Base-by-base conservation (phyloP, 345 rosid genomes). In the Isatis tinctoria region DNA sequence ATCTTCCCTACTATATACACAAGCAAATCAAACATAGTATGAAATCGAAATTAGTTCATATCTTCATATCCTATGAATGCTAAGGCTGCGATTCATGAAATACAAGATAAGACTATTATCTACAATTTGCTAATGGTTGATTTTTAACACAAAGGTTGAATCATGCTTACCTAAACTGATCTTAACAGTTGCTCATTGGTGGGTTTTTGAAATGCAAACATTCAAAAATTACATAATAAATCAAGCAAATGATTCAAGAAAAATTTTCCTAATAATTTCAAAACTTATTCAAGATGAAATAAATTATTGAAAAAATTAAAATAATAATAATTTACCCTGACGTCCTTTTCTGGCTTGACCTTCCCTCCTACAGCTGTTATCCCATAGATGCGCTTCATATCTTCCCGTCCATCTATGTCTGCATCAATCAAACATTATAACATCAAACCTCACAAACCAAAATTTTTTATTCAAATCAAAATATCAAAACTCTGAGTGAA, bases 281-380 rank as follows among this genome's bases (percentile, higher is more conserved):
- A 18, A 8, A 0, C 3, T 24, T 22, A 20, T 32, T 32, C 1
- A 8, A 60, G 20, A 17, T 36, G 3, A 10, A 11, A 20, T 37
- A 12, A 12, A 39, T n/a, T n/a, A n/a, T n/a, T 1, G 6, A 5
- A 16, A 66, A 40, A 47, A 35, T 20, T 33, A 44, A 12, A 36
- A 18, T 1, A 33, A 22, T 22, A 22, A 22, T 0, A 4, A 35
- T 45, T 24, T 53, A 90, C 98, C 98, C 86, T 94, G 98, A 86
- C 97, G 98, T 70, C 98, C 98, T 82, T 94, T 94, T 71, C 98
- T 86, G 4, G 96, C 98, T 77, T 91, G 97, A 75, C 98, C 96
- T 75, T 94, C 98, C 69, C 98, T 86, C 75, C 91, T 89, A 81
- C 95, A 91, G 93, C 96, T 94, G 84, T 91, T 94, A 74, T 94